Percentiles rank a stretch among this genome's conserved stretches.
Conservation (phyloP, 106 monocot species). For the Alisma plantagoaquatica region DNA sequence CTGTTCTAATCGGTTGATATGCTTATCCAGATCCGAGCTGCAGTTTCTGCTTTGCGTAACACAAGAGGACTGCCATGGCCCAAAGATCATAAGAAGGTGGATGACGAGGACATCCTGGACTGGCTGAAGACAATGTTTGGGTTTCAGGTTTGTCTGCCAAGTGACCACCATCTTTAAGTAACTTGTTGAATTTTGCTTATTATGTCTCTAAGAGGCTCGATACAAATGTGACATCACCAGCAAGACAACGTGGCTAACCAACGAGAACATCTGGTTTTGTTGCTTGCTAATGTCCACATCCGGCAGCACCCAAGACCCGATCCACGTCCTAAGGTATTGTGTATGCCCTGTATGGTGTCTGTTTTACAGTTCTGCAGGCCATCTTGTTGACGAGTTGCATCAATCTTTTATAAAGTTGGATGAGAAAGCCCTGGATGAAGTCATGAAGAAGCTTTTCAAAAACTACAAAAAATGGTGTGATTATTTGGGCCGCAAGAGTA, state of each 20-base stretch:
- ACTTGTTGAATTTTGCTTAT: conserved; percentile 1
- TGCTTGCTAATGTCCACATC: conserved; percentile 91
- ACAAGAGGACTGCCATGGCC: conserved; percentile 75
- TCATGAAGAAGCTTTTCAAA: conserved; percentile 87
- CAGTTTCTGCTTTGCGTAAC: conserved; percentile 68
- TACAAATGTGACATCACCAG: conserved; percentile 21
- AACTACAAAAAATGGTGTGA: conserved; percentile 94
- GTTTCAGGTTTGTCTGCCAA: conserved; percentile 57
- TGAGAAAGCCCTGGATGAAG: conserved; percentile 59
- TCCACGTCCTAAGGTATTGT: conserved; percentile 51
- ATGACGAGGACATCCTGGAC: conserved; percentile 68
- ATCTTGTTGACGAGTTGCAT: not conserved
- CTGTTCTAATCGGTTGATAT: conserved; percentile 18
- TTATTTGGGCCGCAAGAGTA: conserved; percentile 67
- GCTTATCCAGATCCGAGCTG: conserved; percentile 83
- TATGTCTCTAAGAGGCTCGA: not conserved
- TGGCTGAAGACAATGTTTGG: conserved; percentile 91
- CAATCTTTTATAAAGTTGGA: conserved; percentile 34
- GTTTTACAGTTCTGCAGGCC: not conserved
- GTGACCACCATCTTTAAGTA: conserved; percentile 28
- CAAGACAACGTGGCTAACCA: conserved; percentile 89
- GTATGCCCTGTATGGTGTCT: not conserved
- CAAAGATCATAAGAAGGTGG: conserved; percentile 40
- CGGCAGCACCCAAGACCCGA: conserved; percentile 53
- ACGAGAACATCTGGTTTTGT: conserved; percentile 74